Base-by-base conservation (phyloP, 2,329 filamentous ascomycete species). In the Botrytis elliptica region DNA sequence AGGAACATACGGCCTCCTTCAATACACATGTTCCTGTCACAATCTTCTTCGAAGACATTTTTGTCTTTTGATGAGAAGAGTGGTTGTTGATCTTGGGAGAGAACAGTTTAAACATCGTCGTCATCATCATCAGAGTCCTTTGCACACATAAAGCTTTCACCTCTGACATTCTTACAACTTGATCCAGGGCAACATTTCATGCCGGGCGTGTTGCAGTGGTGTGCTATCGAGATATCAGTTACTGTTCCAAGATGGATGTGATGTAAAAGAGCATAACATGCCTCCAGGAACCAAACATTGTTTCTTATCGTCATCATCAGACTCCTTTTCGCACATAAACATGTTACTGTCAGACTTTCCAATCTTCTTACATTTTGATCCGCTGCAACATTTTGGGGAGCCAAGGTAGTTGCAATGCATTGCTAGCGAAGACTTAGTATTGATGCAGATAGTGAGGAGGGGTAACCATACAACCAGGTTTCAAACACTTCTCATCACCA, bases 51-150 rank as follows among this genome's bases (percentile, higher is more conserved):
- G 1, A 65, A 33, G 29, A 46, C 0, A 36, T 36, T 55, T 22
- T 29, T 55, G 38, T 59, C 36, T 25, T 70, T 59, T 33, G 5
- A 16, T 9, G 36, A 40, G 29, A 59, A 8, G 22, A 59, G 38
- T 44, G 38, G 12, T n/a, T 25, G n/a, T 49, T 70, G 40, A 18
- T 40, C 18, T 36, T 36, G 38, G 8, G 18, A 18, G 22, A 64
- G 42, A 69, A 52, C 18, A 29, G n/a, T 8, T 57, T 16, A 57
- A 18, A 57, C 6, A 60, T 73, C 55, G 16, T 64, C n/a, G 22
- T 71, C 62, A 3, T 65, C 40, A 67, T 70, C 40, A 67, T 70
- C 36, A 44, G 40, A 59, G 25, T 55, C 40, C 22, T 49, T 49
- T 36, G n/a, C 38, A 40, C 68, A 62, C 40, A 46, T 44, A 10